These are phyloP conservation scores for Hypoxylon sp. DNA, from an alignment of 2,329 filamentous ascomycete genomes.

Conservation along the genomic window DNA sequence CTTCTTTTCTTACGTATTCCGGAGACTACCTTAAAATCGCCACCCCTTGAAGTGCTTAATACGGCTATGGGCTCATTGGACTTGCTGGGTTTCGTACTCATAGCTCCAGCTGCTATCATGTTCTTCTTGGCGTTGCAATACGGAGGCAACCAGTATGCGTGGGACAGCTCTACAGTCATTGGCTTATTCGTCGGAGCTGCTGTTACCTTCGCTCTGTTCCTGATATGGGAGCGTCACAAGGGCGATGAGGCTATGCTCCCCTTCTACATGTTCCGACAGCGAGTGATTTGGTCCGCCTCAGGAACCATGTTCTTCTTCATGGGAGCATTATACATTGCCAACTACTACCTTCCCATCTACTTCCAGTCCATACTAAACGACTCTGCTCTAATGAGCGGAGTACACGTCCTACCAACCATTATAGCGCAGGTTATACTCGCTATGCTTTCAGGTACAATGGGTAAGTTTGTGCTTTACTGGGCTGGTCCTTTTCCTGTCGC, in stretches of 20 bases:
- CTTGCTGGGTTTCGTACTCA: conserved; percentile 56
- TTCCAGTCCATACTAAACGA: conserved; percentile 38
- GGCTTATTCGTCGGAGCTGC: conserved; percentile 56
- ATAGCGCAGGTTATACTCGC: conserved; percentile 51
- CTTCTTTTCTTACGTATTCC: conserved; percentile 54
- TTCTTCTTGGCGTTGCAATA: conserved; percentile 62
- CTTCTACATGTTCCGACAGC: conserved; percentile 56
- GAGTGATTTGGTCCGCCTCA: conserved; percentile 58
- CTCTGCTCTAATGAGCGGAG: conserved; percentile 36
- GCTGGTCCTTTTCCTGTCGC: not conserved
- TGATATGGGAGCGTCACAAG: conserved; percentile 55
- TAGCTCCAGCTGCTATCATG: conserved; percentile 58
- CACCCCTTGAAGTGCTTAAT: not conserved
- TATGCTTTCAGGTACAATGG: not conserved
- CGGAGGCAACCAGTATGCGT: conserved; percentile 55
- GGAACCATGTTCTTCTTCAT: conserved; percentile 6
- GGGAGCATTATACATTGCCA: conserved; percentile 54
- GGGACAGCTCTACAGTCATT: conserved; percentile 55
- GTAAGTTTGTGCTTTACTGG: not conserved
- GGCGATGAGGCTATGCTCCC: conserved; percentile 63
- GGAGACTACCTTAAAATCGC: conserved; percentile 47
- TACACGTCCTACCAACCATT: conserved; percentile 36
- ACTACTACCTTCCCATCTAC: conserved; percentile 53
- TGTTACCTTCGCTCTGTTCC: conserved; percentile 49
- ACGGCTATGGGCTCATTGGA: conserved; percentile 54